Evolutionary conservation across 2,329 filamentous ascomycete species (phyloP).

Genomic region (Juglanconis oblonga): DNA sequence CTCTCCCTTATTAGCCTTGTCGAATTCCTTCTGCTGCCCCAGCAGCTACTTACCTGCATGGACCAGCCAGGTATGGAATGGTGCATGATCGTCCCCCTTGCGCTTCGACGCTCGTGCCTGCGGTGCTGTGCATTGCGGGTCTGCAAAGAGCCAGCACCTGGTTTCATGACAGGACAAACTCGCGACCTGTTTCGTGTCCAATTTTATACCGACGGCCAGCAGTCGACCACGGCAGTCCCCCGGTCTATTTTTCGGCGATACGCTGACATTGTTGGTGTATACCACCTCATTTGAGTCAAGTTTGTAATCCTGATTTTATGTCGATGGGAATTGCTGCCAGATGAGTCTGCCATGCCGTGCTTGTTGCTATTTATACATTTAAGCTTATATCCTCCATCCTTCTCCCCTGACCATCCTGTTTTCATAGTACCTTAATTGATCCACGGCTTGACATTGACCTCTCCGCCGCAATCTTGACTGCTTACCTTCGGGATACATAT

Average conservation of each 20-base stretch:
- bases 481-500: too few relatives aligned
- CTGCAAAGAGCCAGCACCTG: slow-evolving; percentile 4
- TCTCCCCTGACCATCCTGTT: background rate
- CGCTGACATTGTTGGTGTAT: too few relatives aligned
- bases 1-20: too few relatives aligned
- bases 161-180: slow-evolving; percentile 7
- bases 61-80: background rate
- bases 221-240: too few relatives aligned
- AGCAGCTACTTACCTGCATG: background rate
- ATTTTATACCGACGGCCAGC: too few relatives aligned
- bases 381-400: background rate
- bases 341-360: background rate
- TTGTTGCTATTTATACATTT: slow-evolving; percentile 9
- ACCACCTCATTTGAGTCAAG: too few relatives aligned
- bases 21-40: background rate
- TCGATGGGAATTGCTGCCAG: background rate
- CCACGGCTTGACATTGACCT: too few relatives aligned
- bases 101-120: slow-evolving; percentile 1
- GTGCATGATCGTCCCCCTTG: background rate
- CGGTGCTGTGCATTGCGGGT: slow-evolving; percentile 1
- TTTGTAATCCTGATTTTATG: too few relatives aligned
- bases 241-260: too few relatives aligned
- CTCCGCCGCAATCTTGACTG: too few relatives aligned
- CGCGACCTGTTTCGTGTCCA: slow-evolving; percentile 10
- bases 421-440: too few relatives aligned